Conservation (phyloP, 108 stramenopile genomes). For the Nannochloropsis salina region DNA sequence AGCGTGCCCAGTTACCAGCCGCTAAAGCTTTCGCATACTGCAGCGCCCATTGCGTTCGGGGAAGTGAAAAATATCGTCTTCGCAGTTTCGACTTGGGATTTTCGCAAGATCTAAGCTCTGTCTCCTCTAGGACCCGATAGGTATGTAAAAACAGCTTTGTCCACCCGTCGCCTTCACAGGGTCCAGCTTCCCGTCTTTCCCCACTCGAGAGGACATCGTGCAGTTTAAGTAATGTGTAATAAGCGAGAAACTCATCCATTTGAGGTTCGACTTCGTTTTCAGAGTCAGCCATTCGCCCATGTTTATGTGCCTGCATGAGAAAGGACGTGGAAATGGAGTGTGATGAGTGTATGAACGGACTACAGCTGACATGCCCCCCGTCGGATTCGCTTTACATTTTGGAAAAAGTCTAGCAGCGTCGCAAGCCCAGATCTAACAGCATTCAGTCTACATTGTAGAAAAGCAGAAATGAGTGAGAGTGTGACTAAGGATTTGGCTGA, state of each 20-base stretch:
- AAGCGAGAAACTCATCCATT: neutral
- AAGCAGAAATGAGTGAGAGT: neutral
- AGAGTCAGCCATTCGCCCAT: too few relatives aligned
- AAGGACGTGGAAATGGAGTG: too few relatives aligned
- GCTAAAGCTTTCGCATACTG: neutral
- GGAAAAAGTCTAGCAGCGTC: neutral
- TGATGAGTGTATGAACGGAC: too few relatives aligned
- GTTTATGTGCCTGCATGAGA: too few relatives aligned
- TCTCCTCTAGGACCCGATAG: too few relatives aligned
- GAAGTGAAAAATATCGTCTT: neutral
- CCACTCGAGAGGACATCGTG: neutral
- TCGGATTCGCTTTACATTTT: neutral
- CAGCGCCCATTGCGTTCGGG: neutral
- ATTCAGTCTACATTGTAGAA: neutral
- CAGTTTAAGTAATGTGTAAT: neutral
- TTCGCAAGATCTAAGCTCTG: too few relatives aligned
- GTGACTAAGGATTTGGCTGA: neutral
- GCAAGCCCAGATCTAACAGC: neutral
- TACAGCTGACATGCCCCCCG: too few relatives aligned
- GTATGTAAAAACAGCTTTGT: neutral
- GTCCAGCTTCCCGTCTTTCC: too few relatives aligned
- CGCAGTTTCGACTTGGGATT: too few relatives aligned
- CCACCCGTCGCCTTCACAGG: neutral
- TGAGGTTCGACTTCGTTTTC: neutral
- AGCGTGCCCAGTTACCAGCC: neutral